Evolutionary conservation across 2,329 filamentous ascomycete species (phyloP).

Genomic region (Eutypa lata): DNA sequence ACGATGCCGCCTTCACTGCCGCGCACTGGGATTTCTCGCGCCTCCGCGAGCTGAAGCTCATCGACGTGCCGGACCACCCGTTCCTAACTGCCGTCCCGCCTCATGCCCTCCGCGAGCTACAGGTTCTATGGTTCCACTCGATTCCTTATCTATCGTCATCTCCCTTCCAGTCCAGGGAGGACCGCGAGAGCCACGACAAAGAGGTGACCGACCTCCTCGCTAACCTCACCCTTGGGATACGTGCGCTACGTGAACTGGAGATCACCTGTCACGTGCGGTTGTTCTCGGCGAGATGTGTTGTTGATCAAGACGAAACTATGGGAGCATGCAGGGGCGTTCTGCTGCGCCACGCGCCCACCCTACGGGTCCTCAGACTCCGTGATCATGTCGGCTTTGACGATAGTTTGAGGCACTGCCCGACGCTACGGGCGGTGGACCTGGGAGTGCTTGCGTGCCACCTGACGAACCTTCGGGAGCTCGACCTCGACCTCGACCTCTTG

Average conservation of each 20-base stretch:
- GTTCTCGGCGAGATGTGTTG: no score
- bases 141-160: not conserved
- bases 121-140: constrained; percentile 36
- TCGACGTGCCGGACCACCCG: constrained; percentile 41
- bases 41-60: constrained; percentile 38
- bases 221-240: constrained; percentile 38
- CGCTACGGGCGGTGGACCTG: constrained; percentile 33
- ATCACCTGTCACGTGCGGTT: constrained; percentile 39
- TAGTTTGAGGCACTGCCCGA: constrained; percentile 39
- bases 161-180: not conserved
- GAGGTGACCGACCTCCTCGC: constrained; percentile 22
- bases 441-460: constrained; percentile 30
- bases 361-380: constrained; percentile 38
- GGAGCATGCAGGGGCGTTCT: no score
- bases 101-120: constrained; percentile 32
- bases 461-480: constrained; percentile 35
- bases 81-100: constrained; percentile 42
- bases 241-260: constrained; percentile 34
- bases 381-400: constrained; percentile 45
- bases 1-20: constrained; percentile 33
- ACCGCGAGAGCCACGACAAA: no score
- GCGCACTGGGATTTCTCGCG: constrained; percentile 45
- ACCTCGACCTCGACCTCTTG: constrained; percentile 45
- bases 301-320: no score
- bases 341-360: constrained; percentile 33